Base-by-base conservation (phyloP, 1,284 basidiomycete genomes). In the Austroboletus novae-zelandiae region DNA sequence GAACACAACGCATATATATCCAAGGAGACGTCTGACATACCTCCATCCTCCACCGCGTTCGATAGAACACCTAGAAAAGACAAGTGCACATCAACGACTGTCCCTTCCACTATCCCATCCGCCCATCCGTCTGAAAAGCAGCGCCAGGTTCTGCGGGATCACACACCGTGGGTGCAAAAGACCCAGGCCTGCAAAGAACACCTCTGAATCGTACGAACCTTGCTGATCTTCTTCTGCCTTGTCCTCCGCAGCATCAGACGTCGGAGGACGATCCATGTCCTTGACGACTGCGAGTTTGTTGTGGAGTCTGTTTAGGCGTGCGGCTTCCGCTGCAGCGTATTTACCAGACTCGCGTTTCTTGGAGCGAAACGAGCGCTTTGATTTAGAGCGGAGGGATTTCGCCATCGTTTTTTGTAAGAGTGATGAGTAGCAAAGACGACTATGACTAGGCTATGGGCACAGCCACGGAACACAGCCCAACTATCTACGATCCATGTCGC, bases 311-410 rank as follows among this genome's bases (percentile, higher is more conserved):
- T 89, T 73, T 17, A 95, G 75, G 35, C 95, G 85, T 25, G 90
- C 91, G 13, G 94, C 91, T 57, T 94, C 87, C 2, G 83, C 78
- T 1, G 85, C 91, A 48, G 91, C 90, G 68, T 94, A 98, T 57
- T 91, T 83, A 44, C 88, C 84, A 48, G 83, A 77, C 65, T 84
- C 79, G 54, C 96, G 86, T 74, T 97, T 98, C 64, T 89, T 87
- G 14, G 86, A 79, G 56, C 95, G 84, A 65, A 86, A 90, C 31
- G 84, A 76, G 47, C 93, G 86, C 73, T 97, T 97, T 55, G 83
- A 79, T 74, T 94, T 96, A 17, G 92, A 91, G 65, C 94, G 83
- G 46, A 89, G 81, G 39, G 92, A 94, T 77, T 98, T 98, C 51
- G 91, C 94, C 95, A 98, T 96, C 39, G 59, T 30, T 9, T 9